Evolutionary conservation across 805 yeast genomes (phyloP), one percentile per base, ranked within the genome.

Genomic region (Clavispora asparagi): DNA sequence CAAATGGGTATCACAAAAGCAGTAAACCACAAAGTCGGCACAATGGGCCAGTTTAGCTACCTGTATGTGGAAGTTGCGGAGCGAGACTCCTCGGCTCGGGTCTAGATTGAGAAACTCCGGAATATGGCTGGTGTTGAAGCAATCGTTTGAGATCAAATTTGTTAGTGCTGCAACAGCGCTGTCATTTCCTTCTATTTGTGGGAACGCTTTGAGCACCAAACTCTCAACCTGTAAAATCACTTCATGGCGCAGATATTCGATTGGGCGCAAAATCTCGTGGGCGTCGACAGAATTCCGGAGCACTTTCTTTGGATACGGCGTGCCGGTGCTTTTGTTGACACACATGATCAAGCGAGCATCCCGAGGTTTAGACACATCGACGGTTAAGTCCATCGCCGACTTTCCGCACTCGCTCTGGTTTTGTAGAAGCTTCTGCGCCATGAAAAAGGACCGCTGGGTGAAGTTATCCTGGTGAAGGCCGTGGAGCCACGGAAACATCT

Each of bases 401-500:
- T 9, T 37, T 16, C 4, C 42, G 31, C 7, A 25, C 35, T 14
- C 23, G 17, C 8, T 31, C 41, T 14, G 39, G 29, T 17, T 33
- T 13, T 43, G 50, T 7, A 36, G 17, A 13, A 41, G 30, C 35
- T 59, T 60, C 47, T 67, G 72, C 35, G 58, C 57, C 11, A 64
- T 46, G 49, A 71, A 71, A 50, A 80, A 68, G 62, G 74, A 67
- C 39, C 75, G 64, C 56, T 81, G 85, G 23, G 83, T 78, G 37
- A 73, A 67, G 56, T 81, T 80, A 31, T 73, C 70, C 12, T 71
- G 72, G 50, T 83, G 81, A 39, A 86, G 70, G 0, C 95, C 94
- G 61, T 91, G 96, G 25, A 88, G 70, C 97, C 97, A 90, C 0
- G 97, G 97, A 56, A 90, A 91, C 75, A 91, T 79, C 10, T 59